Evolutionary conservation across 192 early-diverging fungal genomes (phyloP), one percentile per base, ranked within the genome.

Genomic region (Podila clonocystis): DNA sequence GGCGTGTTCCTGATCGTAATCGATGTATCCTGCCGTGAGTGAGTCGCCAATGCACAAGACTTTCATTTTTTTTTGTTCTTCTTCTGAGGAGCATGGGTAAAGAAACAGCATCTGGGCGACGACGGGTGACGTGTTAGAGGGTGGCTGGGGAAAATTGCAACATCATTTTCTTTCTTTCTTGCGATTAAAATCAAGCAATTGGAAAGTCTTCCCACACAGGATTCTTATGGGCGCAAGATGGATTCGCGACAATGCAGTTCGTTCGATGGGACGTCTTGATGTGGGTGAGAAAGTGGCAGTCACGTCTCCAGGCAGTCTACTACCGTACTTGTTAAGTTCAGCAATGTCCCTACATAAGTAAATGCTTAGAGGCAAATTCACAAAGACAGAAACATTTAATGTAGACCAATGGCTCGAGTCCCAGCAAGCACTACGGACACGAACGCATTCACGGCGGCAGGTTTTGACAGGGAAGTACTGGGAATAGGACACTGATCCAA

Each of bases 1-100:
- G 8, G 55, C 13, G 28, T 58, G 26, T 7, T 9, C 3, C 8
- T 22, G 50, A 24, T 31, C 0, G 13, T 17, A 6, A n/a, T 48
- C n/a, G 34, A 65, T 26, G 55, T 36, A 48, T 22, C 70, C 70
- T 4, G 62, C 62, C 0, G 70, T 72, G 20, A 72, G 62, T 5
- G 70, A 72, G 55, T 72, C 70, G 19, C 70, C 70, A 33, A 72
- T 48, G 28, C 70, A 72, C 5, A 72, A 55, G 3, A 65, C 55
- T 9, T 65, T 72, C 50, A 65, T 65, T 9, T 63, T 33, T 28
- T 30, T 17, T 36, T 34, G 33, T 34, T 34, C 4, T 34, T 28
- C 12, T 61, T 9, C 3, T 9, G 31, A 24, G 15, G 50, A 52
- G 0, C 15, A 62, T 12, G 62, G 7, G 31, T 3, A 63, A 30